These are phyloP conservation scores for Leishmania braziliensis DNA, from an alignment of 208 protist genomes.

Conservation along the genomic window DNA sequence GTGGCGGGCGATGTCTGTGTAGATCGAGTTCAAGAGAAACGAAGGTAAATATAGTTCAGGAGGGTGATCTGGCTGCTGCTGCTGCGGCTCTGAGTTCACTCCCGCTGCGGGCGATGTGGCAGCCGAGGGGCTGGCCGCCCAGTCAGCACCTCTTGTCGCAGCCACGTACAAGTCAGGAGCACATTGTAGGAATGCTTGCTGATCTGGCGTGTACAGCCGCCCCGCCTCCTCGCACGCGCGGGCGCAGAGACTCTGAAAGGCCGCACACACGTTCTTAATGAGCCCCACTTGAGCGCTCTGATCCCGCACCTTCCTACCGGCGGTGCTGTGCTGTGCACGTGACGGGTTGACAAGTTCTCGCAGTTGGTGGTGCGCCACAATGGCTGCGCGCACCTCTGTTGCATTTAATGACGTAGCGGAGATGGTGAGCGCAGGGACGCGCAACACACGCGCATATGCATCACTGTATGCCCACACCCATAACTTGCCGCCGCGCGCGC, in stretches of 20 bases:
- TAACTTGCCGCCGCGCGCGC: slow-evolving; percentile 57
- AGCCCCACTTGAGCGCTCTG: not conserved
- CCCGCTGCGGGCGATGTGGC: not conserved
- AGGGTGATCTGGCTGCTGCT: not conserved
- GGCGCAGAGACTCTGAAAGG: slow-evolving; percentile 23
- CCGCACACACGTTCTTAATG: not conserved
- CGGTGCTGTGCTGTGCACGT: not conserved
- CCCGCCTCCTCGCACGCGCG: slow-evolving; percentile 38
- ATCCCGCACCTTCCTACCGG: not conserved
- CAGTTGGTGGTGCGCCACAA: slow-evolving; percentile 7
- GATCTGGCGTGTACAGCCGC: slow-evolving; percentile 58
- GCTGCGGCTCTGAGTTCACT: not conserved
- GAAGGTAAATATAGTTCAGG: not conserved
- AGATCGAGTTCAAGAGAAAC: slow-evolving; percentile 20
- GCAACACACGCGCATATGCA: slow-evolving; percentile 31
- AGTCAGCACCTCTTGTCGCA: not conserved
- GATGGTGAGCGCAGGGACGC: slow-evolving; percentile 9
- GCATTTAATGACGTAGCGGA: not conserved
- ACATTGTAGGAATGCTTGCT: slow-evolving; percentile 75
- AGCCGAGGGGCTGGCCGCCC: not conserved
- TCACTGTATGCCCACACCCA: slow-evolving; percentile 62
- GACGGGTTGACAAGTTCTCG: slow-evolving; percentile 7
- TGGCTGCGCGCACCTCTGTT: slow-evolving; percentile 11
- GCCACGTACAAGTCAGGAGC: slow-evolving; percentile 78
- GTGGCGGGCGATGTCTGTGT: slow-evolving; percentile 24